phyloP scores from a whole-genome alignment of 1,139 yeast species.

The Geotrichum phurueaensis region DNA sequence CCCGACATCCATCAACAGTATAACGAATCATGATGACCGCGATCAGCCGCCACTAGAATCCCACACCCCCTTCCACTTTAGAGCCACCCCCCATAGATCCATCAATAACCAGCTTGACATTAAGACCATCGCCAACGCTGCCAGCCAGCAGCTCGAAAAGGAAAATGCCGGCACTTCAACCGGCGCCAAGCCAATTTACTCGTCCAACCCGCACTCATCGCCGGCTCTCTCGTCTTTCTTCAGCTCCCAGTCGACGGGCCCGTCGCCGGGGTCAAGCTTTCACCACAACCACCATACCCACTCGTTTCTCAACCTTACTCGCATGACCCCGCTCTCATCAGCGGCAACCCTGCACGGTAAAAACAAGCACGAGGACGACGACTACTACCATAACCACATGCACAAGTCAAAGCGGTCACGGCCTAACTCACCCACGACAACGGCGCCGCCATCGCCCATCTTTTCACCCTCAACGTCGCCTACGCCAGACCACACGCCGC shows the following conservation, averaged over 20 bases:
- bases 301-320: constrained; percentile 45
- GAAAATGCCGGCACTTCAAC: constrained; percentile 27
- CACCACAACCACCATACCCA: constrained; percentile 33
- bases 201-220: constrained; percentile 46
- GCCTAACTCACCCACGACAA: constrained; percentile 72
- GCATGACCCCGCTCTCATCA: constrained; percentile 49
- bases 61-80: constrained; percentile 8
- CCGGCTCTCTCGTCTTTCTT: constrained; percentile 64
- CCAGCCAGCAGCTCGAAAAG: constrained; percentile 66
- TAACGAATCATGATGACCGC: neutral
- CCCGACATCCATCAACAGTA: constrained; percentile 19
- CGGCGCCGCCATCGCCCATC: constrained; percentile 54
- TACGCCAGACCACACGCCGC: constrained; percentile 51
- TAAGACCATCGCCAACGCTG: constrained; percentile 73
- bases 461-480: constrained; percentile 39
- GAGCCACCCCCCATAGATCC: constrained; percentile 18
- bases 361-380: constrained; percentile 36
- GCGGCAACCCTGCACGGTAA: constrained; percentile 22
- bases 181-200: constrained; percentile 25
- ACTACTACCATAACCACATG: constrained; percentile 40
- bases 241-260: constrained; percentile 16
- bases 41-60: constrained; percentile 10
- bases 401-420: constrained; percentile 59
- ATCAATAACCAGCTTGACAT: constrained; percentile 47
- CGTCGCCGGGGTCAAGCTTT: constrained; percentile 20